A percentile compares a stretch with the other conserved stretches of the same genome.
phyloP scores from a whole-genome alignment of 2,329 filamentous ascomycete genomes.

The Hypomyces perniciosus region DNA sequence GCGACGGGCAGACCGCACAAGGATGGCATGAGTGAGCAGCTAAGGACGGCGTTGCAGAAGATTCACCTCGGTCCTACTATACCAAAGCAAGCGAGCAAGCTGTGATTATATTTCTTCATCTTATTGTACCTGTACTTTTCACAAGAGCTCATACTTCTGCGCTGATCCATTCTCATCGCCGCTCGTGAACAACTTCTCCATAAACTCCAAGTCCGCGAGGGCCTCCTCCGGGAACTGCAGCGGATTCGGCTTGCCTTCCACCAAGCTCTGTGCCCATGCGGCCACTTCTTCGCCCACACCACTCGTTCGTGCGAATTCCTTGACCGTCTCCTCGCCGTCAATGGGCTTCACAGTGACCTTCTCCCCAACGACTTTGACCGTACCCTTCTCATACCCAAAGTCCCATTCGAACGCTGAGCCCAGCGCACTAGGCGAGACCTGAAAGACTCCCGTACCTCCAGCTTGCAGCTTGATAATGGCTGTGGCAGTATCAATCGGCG shows the following conservation, averaged over 20 bases:
- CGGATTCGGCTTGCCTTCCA: conserved; percentile 41
- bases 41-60: conserved; percentile 55
- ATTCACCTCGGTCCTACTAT: conserved; percentile 35
- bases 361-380: conserved; percentile 42
- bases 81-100: conserved; percentile 11
- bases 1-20: conserved; percentile 60
- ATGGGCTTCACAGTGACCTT: conserved; percentile 33
- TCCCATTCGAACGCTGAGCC: conserved; percentile 48
- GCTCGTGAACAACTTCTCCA: conserved; percentile 46
- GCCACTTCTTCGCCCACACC: conserved; percentile 56
- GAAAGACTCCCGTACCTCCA: conserved; percentile 51
- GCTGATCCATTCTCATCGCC: conserved; percentile 37
- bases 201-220: conserved; percentile 53
- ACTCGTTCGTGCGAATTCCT: conserved; percentile 43
- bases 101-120: conserved; percentile 8
- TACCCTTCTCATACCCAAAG: conserved; percentile 53
- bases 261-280: conserved; percentile 52
- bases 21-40: conserved; percentile 54
- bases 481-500: conserved; percentile 62
- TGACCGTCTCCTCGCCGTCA: conserved; percentile 29
- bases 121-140: not conserved
- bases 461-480: conserved; percentile 49
- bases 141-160: conserved; percentile 32
- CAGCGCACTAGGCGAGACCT: conserved; percentile 52
- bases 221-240: conserved; percentile 52